phyloP scores from a whole-genome alignment of 1,284 basidiomycete species.

The Puccinia coronata region DNA sequence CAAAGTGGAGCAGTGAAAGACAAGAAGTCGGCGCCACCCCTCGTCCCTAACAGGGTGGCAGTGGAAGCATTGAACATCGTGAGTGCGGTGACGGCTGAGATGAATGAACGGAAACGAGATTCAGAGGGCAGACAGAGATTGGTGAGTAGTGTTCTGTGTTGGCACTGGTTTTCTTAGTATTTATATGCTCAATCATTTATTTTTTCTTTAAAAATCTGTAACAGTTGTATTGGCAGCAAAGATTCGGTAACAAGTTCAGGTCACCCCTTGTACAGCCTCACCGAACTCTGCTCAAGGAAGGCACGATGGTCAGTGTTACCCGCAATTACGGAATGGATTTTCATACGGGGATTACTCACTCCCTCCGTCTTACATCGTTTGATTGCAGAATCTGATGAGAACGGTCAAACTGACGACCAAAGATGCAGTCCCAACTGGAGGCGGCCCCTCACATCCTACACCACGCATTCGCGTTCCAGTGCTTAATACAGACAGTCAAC shows the following conservation, averaged over 20 bases:
- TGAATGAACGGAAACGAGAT: constrained; percentile 96
- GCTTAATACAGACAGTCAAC: constrained; percentile 42
- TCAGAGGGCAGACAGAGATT: constrained; percentile 83
- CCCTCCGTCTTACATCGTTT: not conserved
- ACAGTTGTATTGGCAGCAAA: constrained; percentile 69
- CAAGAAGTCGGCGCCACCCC: not conserved
- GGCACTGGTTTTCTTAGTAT: not conserved
- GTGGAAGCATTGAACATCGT: constrained; percentile 82
- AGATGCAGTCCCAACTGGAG: constrained; percentile 13
- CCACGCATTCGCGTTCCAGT: constrained; percentile 29
- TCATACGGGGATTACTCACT: not conserved
- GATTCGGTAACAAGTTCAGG: constrained; percentile 86
- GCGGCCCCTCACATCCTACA: not conserved
- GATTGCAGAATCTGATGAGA: constrained; percentile 30
- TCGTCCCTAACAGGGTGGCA: constrained; percentile 63
- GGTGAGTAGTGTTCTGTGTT: constrained; percentile 60
- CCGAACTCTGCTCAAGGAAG: constrained; percentile 66
- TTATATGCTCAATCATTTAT: not conserved
- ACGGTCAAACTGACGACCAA: constrained; percentile 37
- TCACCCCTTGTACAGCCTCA: constrained; percentile 97
- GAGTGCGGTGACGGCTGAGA: constrained; percentile 78
- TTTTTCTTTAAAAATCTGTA: not conserved
- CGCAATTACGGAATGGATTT: not conserved
- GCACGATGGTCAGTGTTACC: constrained; percentile 47
- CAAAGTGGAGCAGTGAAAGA: not conserved